Evolutionary conservation across 1,284 basidiomycete genomes (phyloP).

Genomic region (Ceratorhiza oryzae-sativae): DNA sequence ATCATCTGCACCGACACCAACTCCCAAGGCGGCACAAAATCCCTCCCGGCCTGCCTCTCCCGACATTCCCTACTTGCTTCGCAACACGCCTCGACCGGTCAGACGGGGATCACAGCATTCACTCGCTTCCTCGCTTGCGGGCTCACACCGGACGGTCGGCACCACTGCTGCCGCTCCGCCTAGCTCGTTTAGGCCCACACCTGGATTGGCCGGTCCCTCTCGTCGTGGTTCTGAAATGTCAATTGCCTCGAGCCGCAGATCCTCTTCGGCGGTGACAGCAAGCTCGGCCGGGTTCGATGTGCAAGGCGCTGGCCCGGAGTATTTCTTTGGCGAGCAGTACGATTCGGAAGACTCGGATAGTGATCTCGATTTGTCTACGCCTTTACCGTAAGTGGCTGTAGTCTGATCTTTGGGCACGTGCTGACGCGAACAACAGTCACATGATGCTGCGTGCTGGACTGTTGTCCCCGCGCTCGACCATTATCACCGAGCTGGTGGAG

Average conservation of each 20-base stretch:
- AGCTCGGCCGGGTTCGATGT: constrained; percentile 25
- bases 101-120: not conserved
- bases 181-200: not conserved
- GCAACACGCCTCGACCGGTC: constrained; percentile 27
- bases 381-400: constrained; percentile 67
- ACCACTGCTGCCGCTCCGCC: not conserved
- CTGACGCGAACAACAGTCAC: constrained; percentile 56
- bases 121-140: not conserved
- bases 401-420: not conserved
- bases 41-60: constrained; percentile 12
- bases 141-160: not conserved
- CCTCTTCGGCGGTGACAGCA: constrained; percentile 13
- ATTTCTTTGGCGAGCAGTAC: constrained; percentile 31
- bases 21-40: not conserved
- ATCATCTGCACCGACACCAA: not conserved
- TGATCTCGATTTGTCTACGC: constrained; percentile 76
- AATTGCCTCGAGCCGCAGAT: not conserved
- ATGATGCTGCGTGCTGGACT: constrained; percentile 77
- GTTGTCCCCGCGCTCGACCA: constrained; percentile 74
- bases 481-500: constrained; percentile 52
- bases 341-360: constrained; percentile 63
- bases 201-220: constrained; percentile 11
- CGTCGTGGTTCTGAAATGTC: constrained; percentile 19
- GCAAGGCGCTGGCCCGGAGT: constrained; percentile 10
- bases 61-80: constrained; percentile 23